Evolutionary conservation across 129 eudicot genomes (phyloP).

Genomic region (Gnaphalium uliginosum): DNA sequence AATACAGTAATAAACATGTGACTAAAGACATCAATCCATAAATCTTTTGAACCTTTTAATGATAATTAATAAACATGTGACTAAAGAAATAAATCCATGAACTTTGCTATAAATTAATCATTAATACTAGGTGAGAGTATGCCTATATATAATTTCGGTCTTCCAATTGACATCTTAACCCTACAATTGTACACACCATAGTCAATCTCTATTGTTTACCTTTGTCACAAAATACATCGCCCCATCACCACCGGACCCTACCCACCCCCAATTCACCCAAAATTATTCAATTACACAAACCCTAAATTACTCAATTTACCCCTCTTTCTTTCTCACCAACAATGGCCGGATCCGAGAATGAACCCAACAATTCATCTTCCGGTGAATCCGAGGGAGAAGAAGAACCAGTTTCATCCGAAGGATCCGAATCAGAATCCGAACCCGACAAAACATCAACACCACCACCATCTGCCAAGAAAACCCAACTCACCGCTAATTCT

Average conservation of each 20-base stretch:
- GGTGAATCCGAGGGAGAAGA: conserved; percentile 32
- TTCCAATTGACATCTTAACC: not conserved
- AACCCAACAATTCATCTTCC: conserved; percentile 36
- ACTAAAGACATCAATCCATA: not conserved
- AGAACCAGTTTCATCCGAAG: conserved; percentile 17
- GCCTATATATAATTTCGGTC: not conserved
- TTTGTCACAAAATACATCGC: not conserved
- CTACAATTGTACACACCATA: not conserved
- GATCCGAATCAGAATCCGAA: conserved; percentile 31
- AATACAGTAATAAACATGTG: not conserved
- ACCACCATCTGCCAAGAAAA: conserved; percentile 24
- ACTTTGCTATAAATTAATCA: not conserved
- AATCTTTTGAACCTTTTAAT: too few species aligned
- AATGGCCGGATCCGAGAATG: conserved; percentile 40
- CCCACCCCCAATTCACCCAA: not conserved
- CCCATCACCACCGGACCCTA: conserved; percentile 10
- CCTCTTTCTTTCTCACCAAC: not conserved
- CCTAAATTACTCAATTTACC: conserved; percentile 20
- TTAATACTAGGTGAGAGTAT: too few species aligned
- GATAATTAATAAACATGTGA: not conserved
- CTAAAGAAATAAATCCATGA: too few species aligned
- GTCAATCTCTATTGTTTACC: not conserved
- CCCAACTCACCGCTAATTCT: conserved; percentile 18
- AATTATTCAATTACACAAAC: conserved; percentile 8
- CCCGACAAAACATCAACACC: conserved; percentile 35